Base-by-base conservation (phyloP, 2,329 filamentous ascomycete genomes). In the Penicillium capsulatum region DNA sequence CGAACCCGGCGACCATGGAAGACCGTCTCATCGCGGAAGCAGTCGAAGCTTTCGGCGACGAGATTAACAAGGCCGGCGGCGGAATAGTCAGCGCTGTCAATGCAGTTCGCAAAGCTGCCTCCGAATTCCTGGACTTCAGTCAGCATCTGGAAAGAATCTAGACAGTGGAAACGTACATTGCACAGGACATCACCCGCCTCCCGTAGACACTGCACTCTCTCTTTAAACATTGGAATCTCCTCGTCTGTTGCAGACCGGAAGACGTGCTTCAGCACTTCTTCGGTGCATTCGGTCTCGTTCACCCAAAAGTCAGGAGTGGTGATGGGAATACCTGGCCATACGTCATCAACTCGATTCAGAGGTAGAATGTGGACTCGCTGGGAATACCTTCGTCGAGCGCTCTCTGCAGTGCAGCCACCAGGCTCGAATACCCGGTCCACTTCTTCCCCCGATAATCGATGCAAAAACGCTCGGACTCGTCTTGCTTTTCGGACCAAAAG, bases 401-500 rank as follows among this genome's bases (percentile, higher is more conserved):
- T 55, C 92, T 75, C 64, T 90, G 86, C 55, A 98, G 65, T 15
- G 85, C 79, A 16, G 92, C 92, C 14, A 97, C 87, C 40, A 98
- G 69, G 62, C 89, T 94, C 83, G 86, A 95, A 65, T 98, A 98
- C 3, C 92, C 92, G 0, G 89, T 96, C 88, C 89, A 97, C 41
- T 68, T 79, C 64, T 79, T 83, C 17, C 80, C 89, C 31, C 76
- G 77, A 65, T 96, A 97, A 41, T 86, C 82, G 29, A 98, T 77
- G 7, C 84, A 77, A 63, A 91, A 98, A 8, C 88, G 76, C 54
- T 91, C 81, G 17, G 50, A 46, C 4, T 80, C 75, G 8, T 85
- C 81, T 2, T 64, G 57, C 43, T 74, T 67, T 36, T 86, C 83
- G 10, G 87, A 94, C 92, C 92, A 98, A 64, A 98, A 98, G 15